Percentiles rank a stretch among this genome's conserved stretches.
Evolutionary conservation across 352 stramenopile genomes (phyloP).

Genomic region (Blastocystis sp.): DNA sequence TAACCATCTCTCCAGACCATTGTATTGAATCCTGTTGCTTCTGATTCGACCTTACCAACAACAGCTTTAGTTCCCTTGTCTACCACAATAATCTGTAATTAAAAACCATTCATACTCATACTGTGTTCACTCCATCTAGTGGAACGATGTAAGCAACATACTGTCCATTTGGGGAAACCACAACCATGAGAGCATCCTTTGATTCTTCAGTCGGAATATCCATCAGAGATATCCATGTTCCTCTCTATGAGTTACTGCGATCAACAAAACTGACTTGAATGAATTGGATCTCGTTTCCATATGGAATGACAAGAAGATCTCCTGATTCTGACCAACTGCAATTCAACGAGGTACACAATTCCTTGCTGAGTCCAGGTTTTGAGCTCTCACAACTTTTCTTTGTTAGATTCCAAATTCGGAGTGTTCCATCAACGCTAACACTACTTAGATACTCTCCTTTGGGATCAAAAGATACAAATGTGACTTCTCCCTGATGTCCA

Average conservation of each 20-base stretch:
- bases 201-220: background rate
- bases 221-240: background rate
- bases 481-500: constrained; percentile 20
- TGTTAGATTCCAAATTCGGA: constrained; percentile 30
- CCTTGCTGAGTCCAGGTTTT: constrained; percentile 25
- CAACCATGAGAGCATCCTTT: background rate
- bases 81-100: background rate
- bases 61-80: background rate
- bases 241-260: background rate
- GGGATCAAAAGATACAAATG: constrained; percentile 44
- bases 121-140: background rate
- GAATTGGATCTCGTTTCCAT: constrained; percentile 9
- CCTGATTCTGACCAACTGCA: constrained; percentile 32
- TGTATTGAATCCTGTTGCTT: constrained; percentile 9
- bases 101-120: background rate
- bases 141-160: constrained; percentile 39
- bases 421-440: constrained; percentile 5
- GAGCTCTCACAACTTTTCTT: background rate
- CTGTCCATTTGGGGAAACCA: constrained; percentile 15
- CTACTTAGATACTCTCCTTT: constrained; percentile 10
- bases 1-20: constrained; percentile 26
- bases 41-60: background rate
- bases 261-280: background rate
- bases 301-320: constrained; percentile 24
- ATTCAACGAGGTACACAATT: background rate